phyloP scores from a whole-genome alignment of 1,284 basidiomycete genomes.

The Cutaneotrichosporon mucoides region DNA sequence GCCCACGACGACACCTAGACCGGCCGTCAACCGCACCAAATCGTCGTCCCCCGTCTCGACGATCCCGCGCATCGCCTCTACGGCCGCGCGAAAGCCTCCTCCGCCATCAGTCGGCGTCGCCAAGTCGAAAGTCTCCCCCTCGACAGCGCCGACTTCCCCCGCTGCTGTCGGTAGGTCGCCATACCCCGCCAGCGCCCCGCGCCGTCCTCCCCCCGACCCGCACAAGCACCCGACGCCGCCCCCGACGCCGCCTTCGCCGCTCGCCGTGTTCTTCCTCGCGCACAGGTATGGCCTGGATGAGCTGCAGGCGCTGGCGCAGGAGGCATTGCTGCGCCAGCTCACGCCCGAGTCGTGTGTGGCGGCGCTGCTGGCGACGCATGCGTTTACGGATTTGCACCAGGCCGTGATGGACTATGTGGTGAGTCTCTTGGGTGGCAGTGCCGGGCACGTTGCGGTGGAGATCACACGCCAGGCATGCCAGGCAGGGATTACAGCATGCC shows the following conservation, averaged over 20 bases:
- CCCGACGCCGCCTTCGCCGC: conserved; percentile 55
- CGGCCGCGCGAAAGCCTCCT: conserved; percentile 1
- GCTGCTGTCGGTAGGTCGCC: conserved; percentile 1
- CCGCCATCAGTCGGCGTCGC: neutral
- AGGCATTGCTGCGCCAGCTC: conserved; percentile 70
- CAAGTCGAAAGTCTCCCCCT: conserved; percentile 3
- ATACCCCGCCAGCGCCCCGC: conserved; percentile 15
- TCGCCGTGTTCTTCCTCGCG: conserved; percentile 74
- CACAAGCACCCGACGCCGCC: conserved; percentile 63
- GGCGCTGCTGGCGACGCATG: conserved; percentile 52
- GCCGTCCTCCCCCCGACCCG: conserved; percentile 60
- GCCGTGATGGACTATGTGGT: conserved; percentile 40
- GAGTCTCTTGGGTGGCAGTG: no score
- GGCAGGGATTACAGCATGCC: no score
- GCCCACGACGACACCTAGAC: neutral
- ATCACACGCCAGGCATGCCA: no score
- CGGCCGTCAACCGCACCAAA: neutral
- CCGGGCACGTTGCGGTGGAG: no score
- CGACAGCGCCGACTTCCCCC: conserved; percentile 37
- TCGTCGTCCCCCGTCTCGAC: neutral
- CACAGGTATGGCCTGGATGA: conserved; percentile 70
- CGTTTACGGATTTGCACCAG: conserved; percentile 35
- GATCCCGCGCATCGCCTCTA: neutral
- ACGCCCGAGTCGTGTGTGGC: conserved; percentile 68
- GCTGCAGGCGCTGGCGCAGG: conserved; percentile 63